These are phyloP conservation scores for Aspergillus sp. DNA, from an alignment of 2,329 filamentous ascomycete species.

Conservation along the genomic window DNA sequence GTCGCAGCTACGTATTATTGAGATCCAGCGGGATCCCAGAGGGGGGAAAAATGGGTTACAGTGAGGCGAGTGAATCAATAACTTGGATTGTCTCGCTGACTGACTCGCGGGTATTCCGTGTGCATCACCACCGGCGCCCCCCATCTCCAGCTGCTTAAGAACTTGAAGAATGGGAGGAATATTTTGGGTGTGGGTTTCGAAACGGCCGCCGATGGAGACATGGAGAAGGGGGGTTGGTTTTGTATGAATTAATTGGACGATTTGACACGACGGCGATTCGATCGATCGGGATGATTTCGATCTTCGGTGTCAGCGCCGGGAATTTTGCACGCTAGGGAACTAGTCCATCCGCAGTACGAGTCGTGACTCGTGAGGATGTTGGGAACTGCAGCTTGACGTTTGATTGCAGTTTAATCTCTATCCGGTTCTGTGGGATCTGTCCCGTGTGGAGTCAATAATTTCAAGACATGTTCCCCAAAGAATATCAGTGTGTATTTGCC, in stretches of 20 bases:
- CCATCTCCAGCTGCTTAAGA: background rate
- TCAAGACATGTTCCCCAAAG: background rate
- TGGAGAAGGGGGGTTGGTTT: background rate
- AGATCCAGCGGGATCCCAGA: no score
- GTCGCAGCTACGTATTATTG: no score
- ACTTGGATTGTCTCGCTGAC: no score
- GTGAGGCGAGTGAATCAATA: no score
- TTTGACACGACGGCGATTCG: background rate
- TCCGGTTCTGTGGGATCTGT: background rate
- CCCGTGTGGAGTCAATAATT: background rate
- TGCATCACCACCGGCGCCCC: no score
- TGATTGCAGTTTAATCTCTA: background rate
- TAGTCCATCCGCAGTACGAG: background rate
- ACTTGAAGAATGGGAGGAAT: background rate
- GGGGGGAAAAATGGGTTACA: no score
- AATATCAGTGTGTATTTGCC: no score
- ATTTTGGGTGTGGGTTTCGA: background rate
- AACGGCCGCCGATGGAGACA: background rate
- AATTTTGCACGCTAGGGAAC: background rate
- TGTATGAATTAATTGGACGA: background rate
- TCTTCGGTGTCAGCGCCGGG: slow-evolving; percentile 1
- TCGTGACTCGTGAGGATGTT: no score
- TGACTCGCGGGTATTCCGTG: background rate
- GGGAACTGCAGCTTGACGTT: background rate
- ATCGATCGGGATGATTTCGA: slow-evolving; percentile 7